Evolutionary conservation across 768 basidiomycete species (phyloP), one percentile per base, ranked within the genome.

Genomic region (Tylopilus sp.): DNA sequence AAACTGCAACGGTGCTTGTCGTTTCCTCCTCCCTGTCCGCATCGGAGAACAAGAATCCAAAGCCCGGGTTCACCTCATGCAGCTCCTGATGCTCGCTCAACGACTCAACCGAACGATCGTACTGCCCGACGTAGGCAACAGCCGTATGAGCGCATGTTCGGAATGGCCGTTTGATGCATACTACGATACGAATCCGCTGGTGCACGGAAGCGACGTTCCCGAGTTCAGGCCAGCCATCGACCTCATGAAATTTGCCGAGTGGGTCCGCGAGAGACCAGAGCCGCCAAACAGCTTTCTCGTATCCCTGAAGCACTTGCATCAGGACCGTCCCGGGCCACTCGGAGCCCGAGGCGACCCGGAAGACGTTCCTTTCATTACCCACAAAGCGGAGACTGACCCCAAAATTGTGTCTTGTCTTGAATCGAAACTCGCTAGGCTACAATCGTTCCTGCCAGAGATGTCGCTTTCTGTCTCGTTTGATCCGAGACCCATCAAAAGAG

Each of bases 41-140:
- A 68, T 83, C 23, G 71, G 71, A 17, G 83, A 83, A 64, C 81
- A 81, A 54, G 81, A 83, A 57, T 80, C 80, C 26, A 81, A 80
- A 54, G 79, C 80, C 1, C 74, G 79, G 18, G 61, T 75, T 8
- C 83, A 85, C 64, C 64, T 85, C n/a, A 58, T 69, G 25, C 79
- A 84, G 56, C 66, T 85, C 50, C 57, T 73, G 1, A 65, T 68
- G 4, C 76, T 85, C n/a, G 78, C 82, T 0, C 62, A 63, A 44
- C 62, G 57, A 6, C 72, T 83, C 25, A 75, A 79, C 56, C 75
- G 82, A 6, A 84, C 77, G 3, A 71, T 85, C 31, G 80, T 85
- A 23, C 71, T 86, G 5, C 83, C 83, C 3, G 80, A 81, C 51
- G 81, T 83, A 4, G 78, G 78, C 7, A 77, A 78, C 51, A 78